Evolutionary conservation across 2,329 filamentous ascomycete genomes (phyloP).

Genomic region (Xylariales sp.): DNA sequence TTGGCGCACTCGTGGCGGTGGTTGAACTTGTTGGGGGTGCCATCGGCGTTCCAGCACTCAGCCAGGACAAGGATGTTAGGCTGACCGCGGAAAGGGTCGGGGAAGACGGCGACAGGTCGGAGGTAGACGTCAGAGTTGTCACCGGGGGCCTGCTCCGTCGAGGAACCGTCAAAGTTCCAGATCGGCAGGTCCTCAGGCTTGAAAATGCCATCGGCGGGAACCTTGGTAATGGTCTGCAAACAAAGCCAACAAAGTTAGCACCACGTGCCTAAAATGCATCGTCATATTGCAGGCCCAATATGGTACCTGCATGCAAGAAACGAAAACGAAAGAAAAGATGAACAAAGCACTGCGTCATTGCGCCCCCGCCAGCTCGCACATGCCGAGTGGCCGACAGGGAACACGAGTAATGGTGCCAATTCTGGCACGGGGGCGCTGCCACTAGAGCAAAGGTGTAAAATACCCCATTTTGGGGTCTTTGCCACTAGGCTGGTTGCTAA

Average conservation of each 20-base stretch:
- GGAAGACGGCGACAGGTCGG: constrained; percentile 81
- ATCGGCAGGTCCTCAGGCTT: constrained; percentile 48
- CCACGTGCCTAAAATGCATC: too few species aligned
- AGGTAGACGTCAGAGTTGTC: constrained; percentile 98
- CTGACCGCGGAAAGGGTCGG: constrained; percentile 83
- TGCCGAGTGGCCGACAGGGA: too few species aligned
- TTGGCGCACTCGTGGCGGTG: constrained; percentile 87
- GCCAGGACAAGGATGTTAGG: constrained; percentile 93
- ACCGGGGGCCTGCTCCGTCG: constrained; percentile 85
- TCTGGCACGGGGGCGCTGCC: too few species aligned
- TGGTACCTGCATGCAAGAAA: too few species aligned
- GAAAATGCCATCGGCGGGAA: constrained; percentile 34
- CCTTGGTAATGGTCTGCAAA: constrained; percentile 43
- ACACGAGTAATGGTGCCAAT: too few species aligned
- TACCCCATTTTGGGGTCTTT: too few species aligned
- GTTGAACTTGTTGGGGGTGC: constrained; percentile 98
- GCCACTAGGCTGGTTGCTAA: too few species aligned
- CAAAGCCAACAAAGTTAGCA: constrained; percentile 12
- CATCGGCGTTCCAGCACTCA: constrained; percentile 93
- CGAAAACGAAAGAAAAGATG: too few species aligned
- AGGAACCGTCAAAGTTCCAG: constrained; percentile 69
- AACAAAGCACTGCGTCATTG: too few species aligned
- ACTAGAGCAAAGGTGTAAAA: too few species aligned
- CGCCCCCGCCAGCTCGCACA: too few species aligned
- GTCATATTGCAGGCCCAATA: too few species aligned